A percentile compares a stretch with the other conserved stretches of the same genome.
phyloP scores from a whole-genome alignment of 2,329 filamentous ascomycete species.

The Domatiomyces globalis region DNA sequence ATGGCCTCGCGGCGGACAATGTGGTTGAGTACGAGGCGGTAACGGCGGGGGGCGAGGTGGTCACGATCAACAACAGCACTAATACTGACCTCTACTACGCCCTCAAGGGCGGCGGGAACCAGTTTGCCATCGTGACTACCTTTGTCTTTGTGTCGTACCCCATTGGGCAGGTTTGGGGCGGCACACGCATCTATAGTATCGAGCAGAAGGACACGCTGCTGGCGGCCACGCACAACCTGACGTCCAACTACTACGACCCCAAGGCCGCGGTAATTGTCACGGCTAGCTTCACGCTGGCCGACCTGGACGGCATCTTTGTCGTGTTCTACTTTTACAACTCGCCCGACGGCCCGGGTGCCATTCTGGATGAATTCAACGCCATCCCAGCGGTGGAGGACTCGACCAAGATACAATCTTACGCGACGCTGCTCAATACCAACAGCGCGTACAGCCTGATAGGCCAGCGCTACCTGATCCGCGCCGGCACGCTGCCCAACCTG shows the following conservation, averaged over 20 bases:
- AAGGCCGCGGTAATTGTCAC: background rate
- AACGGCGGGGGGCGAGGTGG: slow-evolving; percentile 17
- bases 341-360: background rate
- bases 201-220: slow-evolving; percentile 21
- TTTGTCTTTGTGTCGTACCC: slow-evolving; percentile 23
- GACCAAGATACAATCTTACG: background rate
- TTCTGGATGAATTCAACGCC: slow-evolving; percentile 2
- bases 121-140: slow-evolving; percentile 27
- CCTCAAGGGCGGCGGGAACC: slow-evolving; percentile 28
- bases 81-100: slow-evolving; percentile 29
- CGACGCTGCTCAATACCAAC: background rate
- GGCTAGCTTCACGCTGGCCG: background rate
- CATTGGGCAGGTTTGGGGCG: slow-evolving; percentile 12
- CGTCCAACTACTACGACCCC: slow-evolving; percentile 22
- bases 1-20: slow-evolving; percentile 18
- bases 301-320: too few relatives aligned
- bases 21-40: slow-evolving; percentile 16
- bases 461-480: background rate
- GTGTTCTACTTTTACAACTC: background rate
- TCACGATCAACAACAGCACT: slow-evolving; percentile 21
- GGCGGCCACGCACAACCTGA: slow-evolving; percentile 23
- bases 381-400: slow-evolving; percentile 1
- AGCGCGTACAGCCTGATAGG: background rate
- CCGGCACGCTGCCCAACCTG: background rate
- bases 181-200: slow-evolving; percentile 1